Conservation (phyloP, 176 grass and related monocot species). For the Avena eriantha region DNA sequence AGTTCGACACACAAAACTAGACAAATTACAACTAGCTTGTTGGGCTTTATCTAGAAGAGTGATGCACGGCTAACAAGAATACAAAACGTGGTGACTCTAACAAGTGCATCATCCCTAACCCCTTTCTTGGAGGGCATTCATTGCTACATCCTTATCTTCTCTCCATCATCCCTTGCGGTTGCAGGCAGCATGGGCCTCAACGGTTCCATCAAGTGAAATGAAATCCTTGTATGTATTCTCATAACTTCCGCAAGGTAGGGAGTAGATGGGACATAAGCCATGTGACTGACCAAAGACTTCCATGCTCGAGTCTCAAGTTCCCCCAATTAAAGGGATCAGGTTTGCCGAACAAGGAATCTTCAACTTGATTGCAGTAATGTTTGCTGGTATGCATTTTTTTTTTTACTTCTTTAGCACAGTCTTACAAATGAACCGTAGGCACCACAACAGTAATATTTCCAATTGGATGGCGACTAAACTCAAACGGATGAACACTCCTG, state of each 20-base stretch:
- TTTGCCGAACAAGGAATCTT: slow-evolving; percentile 27
- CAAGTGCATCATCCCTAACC: slow-evolving; percentile 36
- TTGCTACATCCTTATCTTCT: slow-evolving; percentile 52
- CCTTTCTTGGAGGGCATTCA: slow-evolving; percentile 38
- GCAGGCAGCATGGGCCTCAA: slow-evolving; percentile 49
- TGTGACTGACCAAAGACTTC: slow-evolving; percentile 34
- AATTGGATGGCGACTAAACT: slow-evolving; percentile 38
- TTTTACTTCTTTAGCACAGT: background rate
- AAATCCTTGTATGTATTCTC: slow-evolving; percentile 32
- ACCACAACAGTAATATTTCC: background rate
- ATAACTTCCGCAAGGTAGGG: background rate
- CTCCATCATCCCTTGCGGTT: slow-evolving; percentile 13
- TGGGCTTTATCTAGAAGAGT: background rate
- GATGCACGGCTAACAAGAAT: background rate
- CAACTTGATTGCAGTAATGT: slow-evolving; percentile 36
- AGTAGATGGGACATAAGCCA: slow-evolving; percentile 23
- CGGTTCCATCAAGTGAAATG: slow-evolving; percentile 44
- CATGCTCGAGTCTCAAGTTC: background rate
- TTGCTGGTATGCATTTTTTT: background rate
- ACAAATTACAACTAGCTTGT: background rate
- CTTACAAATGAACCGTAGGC: background rate
- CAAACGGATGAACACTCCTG: slow-evolving; percentile 2
- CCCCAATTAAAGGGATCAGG: slow-evolving; percentile 17
- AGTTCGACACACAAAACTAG: too few species aligned
- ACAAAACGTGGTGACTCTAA: slow-evolving; percentile 32